Percentiles rank a stretch among this genome's conserved stretches.
Conservation (phyloP, 169 alveolate genomes). For the Eimeria falciformis region DNA sequence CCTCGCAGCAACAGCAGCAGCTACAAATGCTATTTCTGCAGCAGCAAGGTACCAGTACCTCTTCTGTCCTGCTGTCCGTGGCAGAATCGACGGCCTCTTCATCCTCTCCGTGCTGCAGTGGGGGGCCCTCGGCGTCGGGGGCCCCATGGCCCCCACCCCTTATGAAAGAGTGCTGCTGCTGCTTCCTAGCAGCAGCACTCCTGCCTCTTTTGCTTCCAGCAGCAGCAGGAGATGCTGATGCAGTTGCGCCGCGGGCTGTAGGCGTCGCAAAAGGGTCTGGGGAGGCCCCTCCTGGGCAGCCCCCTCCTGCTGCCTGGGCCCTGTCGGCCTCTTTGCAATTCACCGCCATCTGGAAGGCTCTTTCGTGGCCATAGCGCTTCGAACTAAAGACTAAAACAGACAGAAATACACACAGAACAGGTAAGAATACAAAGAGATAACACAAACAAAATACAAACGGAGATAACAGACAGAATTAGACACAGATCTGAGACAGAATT, state of each 20-base stretch:
- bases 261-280: conserved; percentile 32
- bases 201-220: conserved; percentile 37
- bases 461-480: neutral
- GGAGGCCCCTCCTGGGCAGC: neutral
- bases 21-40: neutral
- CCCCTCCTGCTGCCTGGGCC: conserved; percentile 63
- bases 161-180: conserved; percentile 2
- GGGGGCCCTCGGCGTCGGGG: neutral
- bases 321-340: conserved; percentile 67
- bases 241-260: conserved; percentile 3
- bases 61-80: conserved; percentile 46
- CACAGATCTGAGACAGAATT: neutral
- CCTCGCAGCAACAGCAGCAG: neutral
- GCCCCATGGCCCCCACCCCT: conserved; percentile 9
- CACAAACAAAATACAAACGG: neutral
- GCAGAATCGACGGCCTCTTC: conserved; percentile 48
- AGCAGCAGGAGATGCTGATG: conserved; percentile 28
- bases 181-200: conserved; percentile 9
- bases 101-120: conserved; percentile 39
- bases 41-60: conserved; percentile 8
- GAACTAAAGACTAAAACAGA: conserved; percentile 59
- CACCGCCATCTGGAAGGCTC: conserved; percentile 70
- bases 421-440: neutral
- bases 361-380: conserved; percentile 64
- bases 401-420: neutral